Percentiles rank a stretch among this genome's conserved stretches.
Evolutionary conservation across 768 basidiomycete genomes (phyloP).

Genomic region (Mycena leptocephala): DNA sequence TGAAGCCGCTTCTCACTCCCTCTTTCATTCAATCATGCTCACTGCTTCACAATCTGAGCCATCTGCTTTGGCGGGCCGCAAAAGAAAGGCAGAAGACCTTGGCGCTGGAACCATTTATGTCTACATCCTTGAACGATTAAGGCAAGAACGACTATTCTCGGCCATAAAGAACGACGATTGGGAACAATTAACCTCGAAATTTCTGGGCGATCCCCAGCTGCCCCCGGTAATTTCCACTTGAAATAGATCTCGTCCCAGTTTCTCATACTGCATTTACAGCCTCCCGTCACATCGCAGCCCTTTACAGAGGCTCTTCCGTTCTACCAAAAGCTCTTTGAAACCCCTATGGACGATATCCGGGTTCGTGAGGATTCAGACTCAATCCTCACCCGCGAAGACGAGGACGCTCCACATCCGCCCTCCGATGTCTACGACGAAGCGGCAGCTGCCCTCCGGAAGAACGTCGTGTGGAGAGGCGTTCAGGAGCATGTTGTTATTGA

Average conservation of each 20-base stretch:
- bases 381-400: no score
- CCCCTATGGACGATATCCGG: no score
- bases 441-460: not conserved
- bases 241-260: not conserved
- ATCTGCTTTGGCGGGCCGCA: no score
- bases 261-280: conserved; percentile 14
- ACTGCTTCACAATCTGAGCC: no score
- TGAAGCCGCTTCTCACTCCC: no score
- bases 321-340: no score
- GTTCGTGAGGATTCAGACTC: no score
- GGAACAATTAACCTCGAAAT: not conserved
- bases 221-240: not conserved
- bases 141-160: not conserved
- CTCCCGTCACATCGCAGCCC: not conserved
- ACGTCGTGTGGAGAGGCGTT: not conserved
- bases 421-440: not conserved
- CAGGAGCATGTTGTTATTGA: not conserved
- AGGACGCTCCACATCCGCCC: no score
- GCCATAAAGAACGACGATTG: not conserved
- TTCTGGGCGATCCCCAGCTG: not conserved
- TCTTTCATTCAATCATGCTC: no score
- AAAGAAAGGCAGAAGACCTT: no score
- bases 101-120: no score
- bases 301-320: no score
- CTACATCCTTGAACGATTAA: not conserved